Percentiles rank a stretch among this genome's conserved stretches.
phyloP scores from a whole-genome alignment of 148 eudicot species.

The Fagopyrum esculentum region DNA sequence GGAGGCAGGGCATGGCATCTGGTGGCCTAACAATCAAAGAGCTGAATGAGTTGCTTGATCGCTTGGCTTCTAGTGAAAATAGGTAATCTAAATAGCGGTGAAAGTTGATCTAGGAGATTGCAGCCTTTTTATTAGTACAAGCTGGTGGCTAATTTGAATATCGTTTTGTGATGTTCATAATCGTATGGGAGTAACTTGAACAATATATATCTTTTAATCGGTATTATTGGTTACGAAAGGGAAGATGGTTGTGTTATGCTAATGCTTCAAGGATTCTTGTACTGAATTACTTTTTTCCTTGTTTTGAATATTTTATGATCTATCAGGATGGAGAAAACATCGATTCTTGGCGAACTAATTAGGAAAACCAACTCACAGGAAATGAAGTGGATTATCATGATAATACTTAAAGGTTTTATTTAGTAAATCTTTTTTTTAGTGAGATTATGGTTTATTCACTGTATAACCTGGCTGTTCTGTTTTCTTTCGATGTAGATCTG shows the following conservation, averaged over 20 bases:
- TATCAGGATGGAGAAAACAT: constrained; percentile 54
- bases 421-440: not conserved
- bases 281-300: not conserved
- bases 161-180: not conserved
- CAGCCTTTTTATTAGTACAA: not conserved
- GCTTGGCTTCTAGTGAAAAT: constrained; percentile 59
- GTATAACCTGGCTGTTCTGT: not conserved
- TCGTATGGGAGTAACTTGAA: not conserved
- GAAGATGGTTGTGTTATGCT: not conserved
- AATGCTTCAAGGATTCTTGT: not conserved
- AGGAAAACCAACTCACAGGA: constrained; percentile 77
- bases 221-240: not conserved
- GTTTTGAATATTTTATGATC: constrained; percentile 8
- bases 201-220: not conserved
- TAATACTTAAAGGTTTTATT: constrained; percentile 65
- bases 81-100: constrained; percentile 19
- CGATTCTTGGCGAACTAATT: constrained; percentile 63
- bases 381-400: constrained; percentile 97
- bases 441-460: not conserved
- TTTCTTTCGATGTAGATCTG: constrained; percentile 38
- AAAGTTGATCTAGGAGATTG: not conserved
- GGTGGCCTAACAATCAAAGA: constrained; percentile 58
- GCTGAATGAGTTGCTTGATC: constrained; percentile 69
- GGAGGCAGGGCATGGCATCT: constrained; percentile 68
- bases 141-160: not conserved